Conservation (phyloP, 306 rosid genomes). For the Lablab purpureus region DNA sequence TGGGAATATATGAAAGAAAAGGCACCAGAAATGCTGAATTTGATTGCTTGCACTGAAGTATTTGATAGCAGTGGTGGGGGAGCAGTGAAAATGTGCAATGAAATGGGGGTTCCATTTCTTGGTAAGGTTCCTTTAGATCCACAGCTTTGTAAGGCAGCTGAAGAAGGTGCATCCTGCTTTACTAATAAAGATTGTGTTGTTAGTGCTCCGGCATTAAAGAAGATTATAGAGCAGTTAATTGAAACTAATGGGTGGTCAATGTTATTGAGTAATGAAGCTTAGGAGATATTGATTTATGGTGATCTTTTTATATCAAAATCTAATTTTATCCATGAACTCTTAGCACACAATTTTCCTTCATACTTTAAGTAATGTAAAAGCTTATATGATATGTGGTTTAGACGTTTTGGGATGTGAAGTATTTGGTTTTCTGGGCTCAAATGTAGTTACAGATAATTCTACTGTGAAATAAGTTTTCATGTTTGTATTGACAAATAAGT, state of each 20-base stretch:
- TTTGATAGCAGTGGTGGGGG: constrained; percentile 92
- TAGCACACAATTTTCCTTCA: background rate
- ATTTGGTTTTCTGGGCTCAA: background rate
- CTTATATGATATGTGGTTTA: background rate
- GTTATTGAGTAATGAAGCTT: constrained; percentile 54
- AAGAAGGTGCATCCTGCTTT: constrained; percentile 93
- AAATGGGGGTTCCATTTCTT: constrained; percentile 83
- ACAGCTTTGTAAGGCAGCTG: constrained; percentile 90
- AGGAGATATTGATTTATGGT: constrained; percentile 26
- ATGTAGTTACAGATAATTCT: background rate
- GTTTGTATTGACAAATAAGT: background rate
- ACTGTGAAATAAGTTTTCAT: background rate
- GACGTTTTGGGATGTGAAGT: background rate
- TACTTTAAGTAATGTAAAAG: background rate
- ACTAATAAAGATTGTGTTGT: constrained; percentile 60
- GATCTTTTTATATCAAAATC: constrained; percentile 29
- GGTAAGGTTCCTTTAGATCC: constrained; percentile 97
- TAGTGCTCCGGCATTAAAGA: constrained; percentile 84
- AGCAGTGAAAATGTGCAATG: constrained; percentile 78
- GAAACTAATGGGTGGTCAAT: constrained; percentile 59
- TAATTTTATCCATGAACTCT: constrained; percentile 17
- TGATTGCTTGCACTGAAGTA: constrained; percentile 78
- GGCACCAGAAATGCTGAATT: constrained; percentile 67
- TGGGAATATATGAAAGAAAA: constrained; percentile 66
- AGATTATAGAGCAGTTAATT: constrained; percentile 69